Evolutionary conservation across 2,329 filamentous ascomycete genomes (phyloP).

Genomic region (Fusarium piperis): DNA sequence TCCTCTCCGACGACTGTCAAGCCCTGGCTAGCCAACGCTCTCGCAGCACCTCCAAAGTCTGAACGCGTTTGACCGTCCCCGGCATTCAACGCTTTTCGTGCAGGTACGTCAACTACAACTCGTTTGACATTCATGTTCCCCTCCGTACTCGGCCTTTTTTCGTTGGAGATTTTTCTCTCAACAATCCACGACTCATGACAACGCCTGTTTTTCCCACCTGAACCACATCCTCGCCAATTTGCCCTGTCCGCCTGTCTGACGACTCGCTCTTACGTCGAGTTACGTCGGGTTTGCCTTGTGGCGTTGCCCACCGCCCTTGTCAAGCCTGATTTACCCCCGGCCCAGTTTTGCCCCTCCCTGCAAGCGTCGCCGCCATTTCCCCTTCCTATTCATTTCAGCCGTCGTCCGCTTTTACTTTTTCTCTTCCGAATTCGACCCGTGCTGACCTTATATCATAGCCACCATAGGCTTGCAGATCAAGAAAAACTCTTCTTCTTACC

Average conservation of each 20-base stretch:
- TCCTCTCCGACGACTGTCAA: neutral
- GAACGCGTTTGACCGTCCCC: conserved; percentile 42
- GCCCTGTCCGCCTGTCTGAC: conserved; percentile 14
- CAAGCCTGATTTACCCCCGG: conserved; percentile 36
- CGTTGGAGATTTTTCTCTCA: neutral
- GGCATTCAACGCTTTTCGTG: conserved; percentile 25
- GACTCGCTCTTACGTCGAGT: conserved; percentile 29
- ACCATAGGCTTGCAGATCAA: conserved; percentile 36
- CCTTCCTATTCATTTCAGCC: conserved; percentile 16
- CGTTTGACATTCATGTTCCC: neutral
- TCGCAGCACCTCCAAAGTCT: conserved; percentile 18
- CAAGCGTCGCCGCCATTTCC: conserved; percentile 26
- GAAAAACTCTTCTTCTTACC: conserved; percentile 2
- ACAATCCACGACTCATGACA: neutral
- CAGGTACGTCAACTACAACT: conserved; percentile 33
- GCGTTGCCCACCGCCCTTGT: conserved; percentile 41
- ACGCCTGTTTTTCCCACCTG: conserved; percentile 13
- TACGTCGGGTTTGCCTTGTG: conserved; percentile 42
- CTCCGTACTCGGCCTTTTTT: neutral
- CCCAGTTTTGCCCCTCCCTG: conserved; percentile 42
- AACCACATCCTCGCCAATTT: neutral
- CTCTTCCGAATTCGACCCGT: conserved; percentile 11
- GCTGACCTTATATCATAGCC: conserved; percentile 34
- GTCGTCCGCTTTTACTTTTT: conserved; percentile 13
- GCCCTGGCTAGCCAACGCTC: conserved; percentile 17